Base-by-base conservation (phyloP, 352 stramenopile genomes). In the Pythium brachiatum region DNA sequence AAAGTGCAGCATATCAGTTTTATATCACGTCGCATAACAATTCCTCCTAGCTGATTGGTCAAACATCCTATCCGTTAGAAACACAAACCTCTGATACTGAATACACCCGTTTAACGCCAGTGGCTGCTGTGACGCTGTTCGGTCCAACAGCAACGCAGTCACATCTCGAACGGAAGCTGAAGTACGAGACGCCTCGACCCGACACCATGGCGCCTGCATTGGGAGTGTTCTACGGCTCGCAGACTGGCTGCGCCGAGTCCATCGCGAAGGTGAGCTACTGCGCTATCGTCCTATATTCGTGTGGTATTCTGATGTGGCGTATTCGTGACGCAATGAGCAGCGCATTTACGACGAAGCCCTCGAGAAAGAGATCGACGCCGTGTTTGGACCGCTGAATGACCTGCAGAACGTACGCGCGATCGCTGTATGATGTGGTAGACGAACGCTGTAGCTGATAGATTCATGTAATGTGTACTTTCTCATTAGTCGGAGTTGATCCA, bases 221-320 rank as follows among this genome's bases (percentile, higher is more conserved):
- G 52, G 68, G 68, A 46, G 73, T 95, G 47, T 85, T 92, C 66
- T 96, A 90, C 70, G 89, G 84, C 32, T 96, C 86, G 39, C 84
- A 97, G 74, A 97, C 89, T n/a, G 89, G 89, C 15, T 92, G 86
- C 57, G 82, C 86, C 43, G 76, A 94, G 72, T 91, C 77, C 50
- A 96, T 97, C 61, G 86, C 86, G 20, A 77, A 92, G 78, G 87
- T 91, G 43, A 16, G 44, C 8, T 34, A 26, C 25, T 15, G 47
- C 18, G 38, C 27, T 60, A 23, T 51, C 27, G n/a, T 32, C 12
- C 34, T 12, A 21, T 34, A 11, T 29, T 57, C n/a, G 51, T 18
- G 16, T 54, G n/a, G 23, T 31, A 15, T 20, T 38, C 26, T 36
- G 27, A 44, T 18, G 18, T 13, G 4, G 44, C 18, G 18, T 47